Evolutionary conservation across 164 flowering plant species (phyloP), one percentile per base, ranked within the genome.

Genomic region (Nymphaea thermarum): DNA sequence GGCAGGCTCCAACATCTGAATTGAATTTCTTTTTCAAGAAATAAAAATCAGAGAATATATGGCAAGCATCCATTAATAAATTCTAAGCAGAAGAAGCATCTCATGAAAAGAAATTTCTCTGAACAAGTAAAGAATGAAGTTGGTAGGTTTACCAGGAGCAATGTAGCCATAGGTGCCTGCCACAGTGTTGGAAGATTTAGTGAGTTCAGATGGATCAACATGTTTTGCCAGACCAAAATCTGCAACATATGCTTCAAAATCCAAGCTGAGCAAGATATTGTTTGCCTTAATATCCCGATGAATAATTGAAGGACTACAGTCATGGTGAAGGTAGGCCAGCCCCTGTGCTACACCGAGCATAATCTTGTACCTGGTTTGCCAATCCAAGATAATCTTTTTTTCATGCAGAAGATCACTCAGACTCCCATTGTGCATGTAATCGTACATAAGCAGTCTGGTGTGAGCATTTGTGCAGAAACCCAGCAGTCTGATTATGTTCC

Each of bases 161-260:
- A 86, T 86, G 69, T 84, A 86, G 1, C 91, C 91, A 70, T 82
- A 86, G 44, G 91, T 84, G 42, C 91, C 91, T 6, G 87, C 88
- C 36, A 86, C 75, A 0, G 70, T 70, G 64, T 76, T 64, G 67
- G 84, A 77, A 59, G 69, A 63, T 70, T 66, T 67, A 42, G 82
- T 70, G 66, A 42, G 59, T 41, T 80, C 85, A 51, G 79, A 60
- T 36, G 79, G 64, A 67, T 71, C 71, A 18, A 84, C 66, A 36
- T 74, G 81, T 80, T 77, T 83, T 60, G 91, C 91, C 6, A 86
- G 82, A 18, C 91, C 91, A 69, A 84, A 86, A 76, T 84, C 91
- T 60, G 88, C 86, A 5, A 86, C 77, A 67, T 72, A 83, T 44
- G 88, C 79, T 71, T 86, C 85, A 65, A 82, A 84, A 6, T 77